Percentiles rank a stretch among this genome's conserved stretches.
These are phyloP conservation scores for Pulveroboletus frians DNA, from an alignment of 768 basidiomycete genomes.

Conservation along the genomic window DNA sequence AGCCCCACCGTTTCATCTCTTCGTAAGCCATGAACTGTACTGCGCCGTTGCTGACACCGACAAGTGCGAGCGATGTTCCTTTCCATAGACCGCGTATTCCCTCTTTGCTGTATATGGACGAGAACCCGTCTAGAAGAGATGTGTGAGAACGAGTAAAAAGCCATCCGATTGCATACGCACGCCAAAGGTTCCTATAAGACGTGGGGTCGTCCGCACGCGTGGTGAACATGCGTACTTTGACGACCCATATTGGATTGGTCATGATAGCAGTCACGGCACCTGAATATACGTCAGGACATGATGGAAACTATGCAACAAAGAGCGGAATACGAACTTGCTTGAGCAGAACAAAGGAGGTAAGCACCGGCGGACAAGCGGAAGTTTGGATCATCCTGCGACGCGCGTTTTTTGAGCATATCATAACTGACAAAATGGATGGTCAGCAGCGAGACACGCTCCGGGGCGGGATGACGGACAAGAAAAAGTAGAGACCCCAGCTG, in stretches of 20 bases:
- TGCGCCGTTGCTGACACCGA: slow-evolving; percentile 93
- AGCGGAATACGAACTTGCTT: slow-evolving; percentile 79
- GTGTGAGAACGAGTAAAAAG: neutral
- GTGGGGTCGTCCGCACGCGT: slow-evolving; percentile 58
- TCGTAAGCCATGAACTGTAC: slow-evolving; percentile 97
- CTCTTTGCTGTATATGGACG: slow-evolving; percentile 64
- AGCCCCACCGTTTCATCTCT: slow-evolving; percentile 88
- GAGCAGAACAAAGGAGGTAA: slow-evolving; percentile 85
- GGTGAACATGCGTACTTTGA: slow-evolving; percentile 96
- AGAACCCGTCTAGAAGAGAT: slow-evolving; percentile 56
- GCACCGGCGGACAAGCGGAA: slow-evolving; percentile 67
- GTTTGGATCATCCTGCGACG: slow-evolving; percentile 60
- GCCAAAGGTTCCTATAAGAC: slow-evolving; percentile 76
- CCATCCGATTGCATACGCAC: slow-evolving; percentile 34
- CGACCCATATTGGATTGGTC: slow-evolving; percentile 97
- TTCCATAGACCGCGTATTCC: slow-evolving; percentile 78
- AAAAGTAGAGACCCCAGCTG: slow-evolving; percentile 97
- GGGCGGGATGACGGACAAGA: slow-evolving; percentile 59
- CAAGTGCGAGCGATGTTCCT: slow-evolving; percentile 81
- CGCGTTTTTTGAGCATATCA: slow-evolving; percentile 85
- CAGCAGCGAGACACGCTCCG: slow-evolving; percentile 3
- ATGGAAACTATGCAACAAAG: slow-evolving; percentile 3
- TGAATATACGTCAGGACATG: slow-evolving; percentile 31
- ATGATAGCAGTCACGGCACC: slow-evolving; percentile 91
- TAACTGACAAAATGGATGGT: slow-evolving; percentile 50